Evolutionary conservation across 2,329 filamentous ascomycete species (phyloP).

Genomic region (Exophiala sp.): DNA sequence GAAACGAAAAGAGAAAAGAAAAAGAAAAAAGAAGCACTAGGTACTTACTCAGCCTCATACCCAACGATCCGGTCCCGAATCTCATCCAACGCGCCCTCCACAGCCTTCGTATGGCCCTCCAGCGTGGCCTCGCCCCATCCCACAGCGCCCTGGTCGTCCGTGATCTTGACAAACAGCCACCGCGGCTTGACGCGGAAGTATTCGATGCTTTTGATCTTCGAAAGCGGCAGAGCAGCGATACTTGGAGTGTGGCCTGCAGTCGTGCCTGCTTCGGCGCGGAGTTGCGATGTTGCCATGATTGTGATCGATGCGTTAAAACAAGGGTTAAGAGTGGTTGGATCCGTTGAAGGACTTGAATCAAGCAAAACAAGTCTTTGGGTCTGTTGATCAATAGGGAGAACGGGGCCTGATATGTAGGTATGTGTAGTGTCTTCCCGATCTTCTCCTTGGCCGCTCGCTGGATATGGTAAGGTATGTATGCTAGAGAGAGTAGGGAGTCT

Average conservation of each 20-base stretch:
- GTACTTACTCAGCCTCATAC: constrained; percentile 61
- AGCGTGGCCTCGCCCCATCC: constrained; percentile 72
- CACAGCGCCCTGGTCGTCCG: constrained; percentile 56
- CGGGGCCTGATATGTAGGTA: too few species aligned
- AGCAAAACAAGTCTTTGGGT: too few species aligned
- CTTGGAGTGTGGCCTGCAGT: constrained; percentile 9
- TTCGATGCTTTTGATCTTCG: constrained; percentile 56
- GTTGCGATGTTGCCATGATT: constrained; percentile 22
- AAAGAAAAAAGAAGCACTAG: neutral
- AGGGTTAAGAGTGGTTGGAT: too few species aligned
- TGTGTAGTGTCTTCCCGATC: too few species aligned
- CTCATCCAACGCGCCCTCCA: constrained; percentile 67
- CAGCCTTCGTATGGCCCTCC: constrained; percentile 66
- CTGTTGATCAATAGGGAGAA: too few species aligned
- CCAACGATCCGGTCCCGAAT: constrained; percentile 58
- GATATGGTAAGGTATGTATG: too few species aligned
- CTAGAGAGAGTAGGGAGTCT: too few species aligned
- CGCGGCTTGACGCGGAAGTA: constrained; percentile 69
- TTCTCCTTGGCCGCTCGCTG: too few species aligned
- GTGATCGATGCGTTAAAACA: too few species aligned
- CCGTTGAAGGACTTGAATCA: too few species aligned
- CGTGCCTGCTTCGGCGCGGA: constrained; percentile 15
- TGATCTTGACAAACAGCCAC: constrained; percentile 74
- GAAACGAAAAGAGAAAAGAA: neutral
- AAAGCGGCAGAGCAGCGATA: neutral